A percentile compares a stretch with the other conserved stretches of the same genome.
These are phyloP conservation scores for Litchi chinensis DNA, from an alignment of 345 rosid genomes.

Conservation along the genomic window DNA sequence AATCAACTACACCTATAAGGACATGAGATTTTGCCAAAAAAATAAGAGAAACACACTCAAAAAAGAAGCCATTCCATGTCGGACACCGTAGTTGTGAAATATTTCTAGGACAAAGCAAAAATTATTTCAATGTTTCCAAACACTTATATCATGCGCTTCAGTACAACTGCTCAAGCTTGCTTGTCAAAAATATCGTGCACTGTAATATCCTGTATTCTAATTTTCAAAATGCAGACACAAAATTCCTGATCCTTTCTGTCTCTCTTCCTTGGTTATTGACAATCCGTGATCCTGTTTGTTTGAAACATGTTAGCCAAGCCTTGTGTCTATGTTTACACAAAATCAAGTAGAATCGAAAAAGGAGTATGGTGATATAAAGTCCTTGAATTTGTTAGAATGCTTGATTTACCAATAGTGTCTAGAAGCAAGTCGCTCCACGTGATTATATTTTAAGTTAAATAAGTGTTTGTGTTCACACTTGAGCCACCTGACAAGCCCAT, in stretches of 20 bases:
- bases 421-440: not conserved
- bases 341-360: not conserved
- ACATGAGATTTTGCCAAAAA: not conserved
- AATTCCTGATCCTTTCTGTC: not conserved
- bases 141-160: not conserved
- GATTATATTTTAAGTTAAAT: too few relatives aligned
- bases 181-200: not conserved
- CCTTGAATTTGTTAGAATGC: not conserved
- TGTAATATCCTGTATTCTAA: not conserved
- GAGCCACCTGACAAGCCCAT: not conserved
- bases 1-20: constrained; percentile 23
- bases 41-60: not conserved
- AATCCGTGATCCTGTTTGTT: not conserved
- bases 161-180: not conserved
- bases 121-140: constrained; percentile 4
- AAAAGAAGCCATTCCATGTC: constrained; percentile 6
- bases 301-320: not conserved
- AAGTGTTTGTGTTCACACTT: not conserved
- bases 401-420: not conserved
- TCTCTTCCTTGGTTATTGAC: not conserved
- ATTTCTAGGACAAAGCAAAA: not conserved
- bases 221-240: constrained; percentile 7
- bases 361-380: not conserved
- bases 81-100: not conserved
- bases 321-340: not conserved